These are phyloP conservation scores for Beverwykella pulmonaria DNA, from an alignment of 495 filamentous ascomycete genomes.

Conservation along the genomic window DNA sequence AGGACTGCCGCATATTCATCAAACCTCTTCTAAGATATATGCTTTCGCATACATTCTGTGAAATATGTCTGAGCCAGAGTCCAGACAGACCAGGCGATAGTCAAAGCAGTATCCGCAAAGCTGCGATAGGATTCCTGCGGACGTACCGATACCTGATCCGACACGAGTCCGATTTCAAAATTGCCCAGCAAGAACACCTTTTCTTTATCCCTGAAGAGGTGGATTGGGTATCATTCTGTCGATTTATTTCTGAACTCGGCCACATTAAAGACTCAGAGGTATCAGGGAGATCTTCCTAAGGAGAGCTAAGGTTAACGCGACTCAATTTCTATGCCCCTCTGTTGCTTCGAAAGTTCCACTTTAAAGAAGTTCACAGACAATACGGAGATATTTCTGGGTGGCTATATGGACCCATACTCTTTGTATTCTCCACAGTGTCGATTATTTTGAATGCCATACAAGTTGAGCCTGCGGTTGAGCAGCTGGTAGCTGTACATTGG, in stretches of 20 bases:
- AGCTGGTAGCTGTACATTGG: too few relatives aligned
- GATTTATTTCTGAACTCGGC: not conserved
- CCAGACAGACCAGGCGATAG: too few relatives aligned
- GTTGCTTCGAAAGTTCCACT: slow-evolving; percentile 12
- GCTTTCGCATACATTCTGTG: slow-evolving; percentile 9
- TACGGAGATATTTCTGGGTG: slow-evolving; percentile 27
- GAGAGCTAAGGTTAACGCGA: slow-evolving; percentile 35
- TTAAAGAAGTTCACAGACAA: slow-evolving; percentile 11
- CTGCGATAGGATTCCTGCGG: slow-evolving; percentile 21
- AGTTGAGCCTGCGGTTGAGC: too few relatives aligned
- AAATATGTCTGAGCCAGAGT: too few relatives aligned
- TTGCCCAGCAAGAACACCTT: slow-evolving; percentile 9
- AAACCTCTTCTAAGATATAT: slow-evolving; percentile 20
- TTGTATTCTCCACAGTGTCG: too few relatives aligned
- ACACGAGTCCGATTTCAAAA: slow-evolving; percentile 25
- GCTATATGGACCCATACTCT: slow-evolving; percentile 8
- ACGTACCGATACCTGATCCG: slow-evolving; percentile 20
- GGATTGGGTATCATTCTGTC: not conserved
- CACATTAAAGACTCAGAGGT: slow-evolving; percentile 10
- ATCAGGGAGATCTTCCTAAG: slow-evolving; percentile 31
- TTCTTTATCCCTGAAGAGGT: not conserved
- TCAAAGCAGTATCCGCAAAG: too few relatives aligned
- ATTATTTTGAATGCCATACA: too few relatives aligned
- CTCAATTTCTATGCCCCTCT: slow-evolving; percentile 27
- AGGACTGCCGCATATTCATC: slow-evolving; percentile 1